A percentile compares a stretch with the other conserved stretches of the same genome.
Evolutionary conservation across 768 basidiomycete genomes (phyloP).

Genomic region (Pulveroboletus sp.): DNA sequence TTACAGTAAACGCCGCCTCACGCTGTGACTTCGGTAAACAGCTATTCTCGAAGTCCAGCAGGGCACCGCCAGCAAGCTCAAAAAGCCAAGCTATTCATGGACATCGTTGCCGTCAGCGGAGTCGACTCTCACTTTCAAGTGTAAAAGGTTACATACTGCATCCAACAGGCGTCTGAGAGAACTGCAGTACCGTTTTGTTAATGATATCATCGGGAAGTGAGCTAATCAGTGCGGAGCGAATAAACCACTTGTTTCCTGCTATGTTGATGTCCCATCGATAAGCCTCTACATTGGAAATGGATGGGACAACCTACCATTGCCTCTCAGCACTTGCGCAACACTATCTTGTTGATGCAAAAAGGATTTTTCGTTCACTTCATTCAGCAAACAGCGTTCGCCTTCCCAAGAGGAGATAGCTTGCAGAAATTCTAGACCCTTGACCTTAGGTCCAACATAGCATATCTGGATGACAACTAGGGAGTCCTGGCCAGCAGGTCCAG

Average conservation of each 20-base stretch:
- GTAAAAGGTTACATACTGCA: slow-evolving; percentile 62
- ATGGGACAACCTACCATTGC: slow-evolving; percentile 53
- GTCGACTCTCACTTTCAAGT: neutral
- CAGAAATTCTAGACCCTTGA: slow-evolving; percentile 71
- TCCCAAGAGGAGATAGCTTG: slow-evolving; percentile 88
- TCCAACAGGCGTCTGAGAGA: slow-evolving; percentile 80
- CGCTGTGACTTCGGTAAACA: slow-evolving; percentile 78
- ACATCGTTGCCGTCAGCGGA: neutral
- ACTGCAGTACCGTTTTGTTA: slow-evolving; percentile 76
- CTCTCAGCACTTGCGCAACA: slow-evolving; percentile 84
- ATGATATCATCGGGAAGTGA: slow-evolving; percentile 85
- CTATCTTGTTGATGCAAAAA: slow-evolving; percentile 90
- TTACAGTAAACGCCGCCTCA: slow-evolving; percentile 78
- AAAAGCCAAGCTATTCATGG: slow-evolving; percentile 75
- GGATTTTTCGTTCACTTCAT: slow-evolving; percentile 87
- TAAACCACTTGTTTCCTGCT: slow-evolving; percentile 88
- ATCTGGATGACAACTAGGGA: slow-evolving; percentile 90
- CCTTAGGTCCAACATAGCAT: slow-evolving; percentile 78
- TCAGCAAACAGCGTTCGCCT: slow-evolving; percentile 79
- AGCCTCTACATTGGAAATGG: neutral
- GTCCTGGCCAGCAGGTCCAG: slow-evolving; percentile 78
- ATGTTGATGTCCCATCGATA: slow-evolving; percentile 2
- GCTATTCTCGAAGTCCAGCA: slow-evolving; percentile 65
- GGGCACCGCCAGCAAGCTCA: slow-evolving; percentile 82
- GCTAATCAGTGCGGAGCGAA: slow-evolving; percentile 80